Evolutionary conservation across 73 alveolate species (phyloP).

Genomic region (Paramecium sexaurelia): DNA sequence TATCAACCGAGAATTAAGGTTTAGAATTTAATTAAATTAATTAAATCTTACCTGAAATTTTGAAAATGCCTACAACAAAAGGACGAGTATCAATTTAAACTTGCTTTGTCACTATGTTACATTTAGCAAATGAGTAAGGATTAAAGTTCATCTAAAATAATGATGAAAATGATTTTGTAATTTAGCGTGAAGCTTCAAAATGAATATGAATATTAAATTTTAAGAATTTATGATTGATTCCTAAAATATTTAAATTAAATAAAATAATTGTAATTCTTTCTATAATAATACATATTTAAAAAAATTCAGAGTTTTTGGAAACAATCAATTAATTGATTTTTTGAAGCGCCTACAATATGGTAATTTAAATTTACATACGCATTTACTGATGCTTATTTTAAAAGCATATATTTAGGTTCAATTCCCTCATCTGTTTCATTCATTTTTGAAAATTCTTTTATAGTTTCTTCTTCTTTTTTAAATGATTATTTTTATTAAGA

Average conservation of each 20-base stretch:
- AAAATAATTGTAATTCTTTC: no score
- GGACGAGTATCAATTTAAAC: constrained; percentile 62
- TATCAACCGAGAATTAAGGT: not conserved
- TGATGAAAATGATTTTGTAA: constrained; percentile 57
- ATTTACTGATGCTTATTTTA: constrained; percentile 10
- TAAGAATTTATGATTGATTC: not conserved
- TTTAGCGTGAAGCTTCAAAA: constrained; percentile 24
- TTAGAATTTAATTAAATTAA: constrained; percentile 4
- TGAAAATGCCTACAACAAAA: not conserved
- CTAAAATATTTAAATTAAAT: no score
- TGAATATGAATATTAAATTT: not conserved
- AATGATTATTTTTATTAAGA: not conserved
- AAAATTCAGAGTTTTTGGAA: not conserved
- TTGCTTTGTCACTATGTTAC: constrained; percentile 67
- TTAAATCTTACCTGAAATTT: not conserved
- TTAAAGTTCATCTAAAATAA: constrained; percentile 47
- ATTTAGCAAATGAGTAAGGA: constrained; percentile 67
- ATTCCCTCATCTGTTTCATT: constrained; percentile 36
- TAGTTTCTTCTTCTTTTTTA: constrained; percentile 38
- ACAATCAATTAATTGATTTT: not conserved
- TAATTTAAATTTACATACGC: constrained; percentile 24
- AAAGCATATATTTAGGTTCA: not conserved
- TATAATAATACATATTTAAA: not conserved
- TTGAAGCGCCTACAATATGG: constrained; percentile 1
- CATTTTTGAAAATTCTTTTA: constrained; percentile 34